Percentiles rank a stretch among this genome's conserved stretches.
Conservation (phyloP, 2,329 filamentous ascomycete species). For the Nemania diffusa region DNA sequence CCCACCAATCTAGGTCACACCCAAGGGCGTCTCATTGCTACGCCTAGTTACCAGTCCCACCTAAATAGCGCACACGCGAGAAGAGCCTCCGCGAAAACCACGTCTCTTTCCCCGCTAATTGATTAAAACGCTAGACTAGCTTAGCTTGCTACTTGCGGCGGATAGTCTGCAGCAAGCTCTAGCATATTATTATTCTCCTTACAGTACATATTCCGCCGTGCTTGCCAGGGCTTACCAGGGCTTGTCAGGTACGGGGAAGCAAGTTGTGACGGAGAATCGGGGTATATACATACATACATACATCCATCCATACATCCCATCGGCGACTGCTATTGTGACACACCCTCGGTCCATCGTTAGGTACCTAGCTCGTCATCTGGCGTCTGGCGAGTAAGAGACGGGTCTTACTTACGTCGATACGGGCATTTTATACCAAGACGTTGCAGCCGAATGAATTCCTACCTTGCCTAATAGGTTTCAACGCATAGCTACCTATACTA, state of each 20-base stretch:
- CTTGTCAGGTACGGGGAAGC: slow-evolving; percentile 9
- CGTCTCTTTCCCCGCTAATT: slow-evolving; percentile 36
- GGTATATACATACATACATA: slow-evolving; percentile 25
- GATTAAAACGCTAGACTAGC: slow-evolving; percentile 33
- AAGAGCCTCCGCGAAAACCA: slow-evolving; percentile 37
- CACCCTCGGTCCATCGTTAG: slow-evolving; percentile 21
- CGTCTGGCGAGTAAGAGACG: slow-evolving; percentile 20
- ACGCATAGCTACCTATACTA: slow-evolving; percentile 21
- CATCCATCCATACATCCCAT: slow-evolving; percentile 21
- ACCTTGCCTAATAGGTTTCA: slow-evolving; percentile 27
- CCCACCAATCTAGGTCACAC: slow-evolving; percentile 29
- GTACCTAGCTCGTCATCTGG: slow-evolving; percentile 27
- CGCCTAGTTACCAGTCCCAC: slow-evolving; percentile 31
- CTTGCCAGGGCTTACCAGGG: neutral
- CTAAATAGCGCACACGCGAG: slow-evolving; percentile 35
- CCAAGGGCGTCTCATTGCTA: slow-evolving; percentile 15
- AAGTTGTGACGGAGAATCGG: slow-evolving; percentile 11
- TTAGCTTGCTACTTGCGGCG: slow-evolving; percentile 23
- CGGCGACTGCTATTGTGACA: slow-evolving; percentile 27
- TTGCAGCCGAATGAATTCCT: slow-evolving; percentile 37
- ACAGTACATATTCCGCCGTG: slow-evolving; percentile 23
- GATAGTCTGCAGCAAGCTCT: slow-evolving; percentile 31
- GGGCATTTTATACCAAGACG: slow-evolving; percentile 28
- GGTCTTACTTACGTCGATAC: slow-evolving; percentile 29
- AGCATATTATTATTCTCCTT: slow-evolving; percentile 25